Evolutionary conservation across 352 stramenopile genomes (phyloP).

Genomic region (Pythium oligandrum): DNA sequence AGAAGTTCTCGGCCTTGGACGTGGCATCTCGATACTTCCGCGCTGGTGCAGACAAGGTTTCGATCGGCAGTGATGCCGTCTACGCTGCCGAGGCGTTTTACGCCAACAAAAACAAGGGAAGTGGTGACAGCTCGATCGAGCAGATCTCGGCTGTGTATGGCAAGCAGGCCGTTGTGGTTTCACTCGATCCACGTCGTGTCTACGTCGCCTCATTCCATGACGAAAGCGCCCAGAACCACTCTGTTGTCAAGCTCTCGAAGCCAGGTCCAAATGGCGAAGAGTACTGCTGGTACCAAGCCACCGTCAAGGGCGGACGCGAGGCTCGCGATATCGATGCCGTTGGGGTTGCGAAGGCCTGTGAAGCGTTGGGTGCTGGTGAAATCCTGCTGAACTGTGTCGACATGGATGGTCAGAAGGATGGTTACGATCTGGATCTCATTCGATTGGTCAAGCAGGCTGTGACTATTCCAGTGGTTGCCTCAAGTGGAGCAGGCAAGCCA

Average conservation of each 20-base stretch:
- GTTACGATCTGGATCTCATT: constrained; percentile 77
- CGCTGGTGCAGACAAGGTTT: constrained; percentile 98
- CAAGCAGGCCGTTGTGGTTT: constrained; percentile 97
- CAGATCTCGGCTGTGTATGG: constrained; percentile 96
- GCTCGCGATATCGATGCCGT: constrained; percentile 85
- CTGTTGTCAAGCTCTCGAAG: constrained; percentile 65
- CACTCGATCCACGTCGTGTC: constrained; percentile 92
- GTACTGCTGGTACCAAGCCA: constrained; percentile 98
- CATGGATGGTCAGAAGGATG: constrained; percentile 96
- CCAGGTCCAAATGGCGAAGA: constrained; percentile 91
- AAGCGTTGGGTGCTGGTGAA: constrained; percentile 95
- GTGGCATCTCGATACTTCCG: constrained; percentile 96
- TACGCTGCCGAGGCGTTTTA: constrained; percentile 91
- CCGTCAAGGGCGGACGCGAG: constrained; percentile 95
- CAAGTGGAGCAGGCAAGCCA: constrained; percentile 92
- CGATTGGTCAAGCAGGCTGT: constrained; percentile 83
- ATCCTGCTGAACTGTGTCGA: constrained; percentile 99
- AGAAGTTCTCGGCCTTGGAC: constrained; percentile 90
- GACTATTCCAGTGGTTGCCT: constrained; percentile 96
- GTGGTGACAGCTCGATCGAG: constrained; percentile 90
- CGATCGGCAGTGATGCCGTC: constrained; percentile 96
- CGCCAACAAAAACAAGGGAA: constrained; percentile 59
- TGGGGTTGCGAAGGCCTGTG: constrained; percentile 79
- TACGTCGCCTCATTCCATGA: constrained; percentile 82
- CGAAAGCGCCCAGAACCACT: constrained; percentile 47